Percentiles rank a stretch among this genome's conserved stretches.
Conservation (phyloP, 306 rosid genomes). For the Quercus agrifolia region DNA sequence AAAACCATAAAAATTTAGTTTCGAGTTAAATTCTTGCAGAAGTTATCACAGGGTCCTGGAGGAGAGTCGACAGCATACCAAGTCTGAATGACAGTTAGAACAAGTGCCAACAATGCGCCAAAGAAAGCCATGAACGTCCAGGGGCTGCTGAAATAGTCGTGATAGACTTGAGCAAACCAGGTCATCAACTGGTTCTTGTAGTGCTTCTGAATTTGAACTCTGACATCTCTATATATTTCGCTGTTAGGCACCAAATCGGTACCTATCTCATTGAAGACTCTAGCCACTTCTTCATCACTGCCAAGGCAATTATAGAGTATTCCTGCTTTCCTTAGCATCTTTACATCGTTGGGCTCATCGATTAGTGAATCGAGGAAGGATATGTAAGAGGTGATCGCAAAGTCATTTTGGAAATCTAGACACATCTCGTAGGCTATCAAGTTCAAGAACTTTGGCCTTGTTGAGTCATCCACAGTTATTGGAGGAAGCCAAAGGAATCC, state of each 20-base stretch:
- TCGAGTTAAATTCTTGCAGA: not conserved
- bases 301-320: constrained; percentile 20
- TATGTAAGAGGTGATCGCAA: constrained; percentile 3
- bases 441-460: constrained; percentile 14
- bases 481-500: constrained; percentile 20
- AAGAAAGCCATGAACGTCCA: constrained; percentile 17
- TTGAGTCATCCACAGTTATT: constrained; percentile 15
- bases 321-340: not conserved
- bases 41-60: not conserved
- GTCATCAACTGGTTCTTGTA: constrained; percentile 9
- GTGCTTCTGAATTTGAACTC: not conserved
- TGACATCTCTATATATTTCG: not conserved
- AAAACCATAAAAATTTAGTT: not conserved
- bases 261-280: constrained; percentile 19
- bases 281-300: constrained; percentile 20
- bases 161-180: constrained; percentile 21
- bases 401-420: constrained; percentile 9
- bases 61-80: not conserved
- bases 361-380: constrained; percentile 23
- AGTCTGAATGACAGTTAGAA: constrained; percentile 3
- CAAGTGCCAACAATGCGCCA: not conserved
- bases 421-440: constrained; percentile 28
- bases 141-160: constrained; percentile 22
- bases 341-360: constrained; percentile 15
- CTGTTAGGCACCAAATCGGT: constrained; percentile 21